A percentile compares a stretch with the other conserved stretches of the same genome.
Conservation (phyloP, 2,329 filamentous ascomycete species). For the Colletotrichum sansevieriae region DNA sequence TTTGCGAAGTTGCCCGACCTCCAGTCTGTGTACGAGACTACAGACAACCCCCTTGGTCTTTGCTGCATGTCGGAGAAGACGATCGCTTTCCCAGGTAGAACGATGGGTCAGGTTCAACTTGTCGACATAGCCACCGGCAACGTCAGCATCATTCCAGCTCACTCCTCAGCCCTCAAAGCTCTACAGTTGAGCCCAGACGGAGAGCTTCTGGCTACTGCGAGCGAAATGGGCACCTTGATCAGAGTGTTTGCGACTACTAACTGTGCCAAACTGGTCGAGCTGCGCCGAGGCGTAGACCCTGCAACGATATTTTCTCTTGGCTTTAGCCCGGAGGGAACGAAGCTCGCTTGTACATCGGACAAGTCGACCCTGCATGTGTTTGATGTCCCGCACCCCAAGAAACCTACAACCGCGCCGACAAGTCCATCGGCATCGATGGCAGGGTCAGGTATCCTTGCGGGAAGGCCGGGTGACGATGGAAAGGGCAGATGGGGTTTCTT, state of each 20-base stretch:
- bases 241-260: slow-evolving; percentile 86
- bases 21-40: slow-evolving; percentile 84
- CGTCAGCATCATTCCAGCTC: slow-evolving; percentile 94
- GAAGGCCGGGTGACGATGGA: slow-evolving; percentile 59
- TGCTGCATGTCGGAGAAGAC: slow-evolving; percentile 80
- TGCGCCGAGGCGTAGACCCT: slow-evolving; percentile 89
- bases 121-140: slow-evolving; percentile 83
- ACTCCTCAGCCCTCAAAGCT: slow-evolving; percentile 82
- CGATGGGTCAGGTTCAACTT: slow-evolving; percentile 88
- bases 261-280: slow-evolving; percentile 84
- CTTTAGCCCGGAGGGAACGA: slow-evolving; percentile 84
- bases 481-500: slow-evolving; percentile 88
- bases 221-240: slow-evolving; percentile 90
- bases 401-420: slow-evolving; percentile 45
- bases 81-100: slow-evolving; percentile 89
- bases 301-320: slow-evolving; percentile 89
- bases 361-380: slow-evolving; percentile 97
- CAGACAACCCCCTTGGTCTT: slow-evolving; percentile 85
- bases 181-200: slow-evolving; percentile 85
- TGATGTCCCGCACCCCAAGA: slow-evolving; percentile 76
- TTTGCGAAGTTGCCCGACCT: slow-evolving; percentile 80
- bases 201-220: slow-evolving; percentile 87
- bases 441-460: slow-evolving; percentile 38
- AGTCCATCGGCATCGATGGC: slow-evolving; percentile 44
- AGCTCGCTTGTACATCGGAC: slow-evolving; percentile 93